Conservation (phyloP, 352 stramenopile species). For the Phytophthora rubi region DNA sequence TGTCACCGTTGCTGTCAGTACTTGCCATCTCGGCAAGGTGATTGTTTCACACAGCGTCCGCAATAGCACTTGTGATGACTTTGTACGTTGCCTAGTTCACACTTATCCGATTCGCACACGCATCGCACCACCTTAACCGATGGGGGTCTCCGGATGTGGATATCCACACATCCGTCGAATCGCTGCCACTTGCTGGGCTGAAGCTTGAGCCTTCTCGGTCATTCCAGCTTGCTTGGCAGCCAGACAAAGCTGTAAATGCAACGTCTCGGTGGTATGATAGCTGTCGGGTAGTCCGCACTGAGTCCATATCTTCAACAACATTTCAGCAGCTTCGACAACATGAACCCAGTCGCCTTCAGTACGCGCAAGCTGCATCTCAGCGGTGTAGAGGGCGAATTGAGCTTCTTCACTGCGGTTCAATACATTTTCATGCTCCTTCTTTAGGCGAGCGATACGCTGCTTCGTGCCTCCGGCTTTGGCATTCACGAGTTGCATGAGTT, state of each 20-base stretch:
- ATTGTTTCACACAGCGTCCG: slow-evolving; percentile 9
- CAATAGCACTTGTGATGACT: not conserved
- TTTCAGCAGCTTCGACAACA: slow-evolving; percentile 39
- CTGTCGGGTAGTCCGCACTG: slow-evolving; percentile 31
- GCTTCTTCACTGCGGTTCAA: slow-evolving; percentile 40
- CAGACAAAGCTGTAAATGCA: slow-evolving; percentile 55
- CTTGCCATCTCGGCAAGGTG: not conserved
- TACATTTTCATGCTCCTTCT: slow-evolving; percentile 17
- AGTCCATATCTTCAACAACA: slow-evolving; percentile 46
- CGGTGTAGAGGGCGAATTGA: slow-evolving; percentile 48
- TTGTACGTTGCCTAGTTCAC: too few species aligned
- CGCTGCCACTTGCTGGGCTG: slow-evolving; percentile 14
- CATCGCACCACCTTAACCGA: slow-evolving; percentile 1
- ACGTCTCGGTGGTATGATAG: slow-evolving; percentile 56
- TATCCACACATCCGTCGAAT: slow-evolving; percentile 49
- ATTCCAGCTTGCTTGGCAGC: slow-evolving; percentile 43
- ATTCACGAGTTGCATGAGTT: slow-evolving; percentile 42
- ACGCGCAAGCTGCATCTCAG: slow-evolving; percentile 49
- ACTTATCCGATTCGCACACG: too few species aligned
- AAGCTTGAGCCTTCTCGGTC: slow-evolving; percentile 14
- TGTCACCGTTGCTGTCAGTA: slow-evolving; percentile 8
- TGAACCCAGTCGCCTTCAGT: slow-evolving; percentile 30
- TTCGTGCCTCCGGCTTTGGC: slow-evolving; percentile 6
- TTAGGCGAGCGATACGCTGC: slow-evolving; percentile 21
- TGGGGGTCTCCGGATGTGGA: slow-evolving; percentile 17